Base-by-base conservation (phyloP, 257 asterid species). In the Marsdenia floribunda region DNA sequence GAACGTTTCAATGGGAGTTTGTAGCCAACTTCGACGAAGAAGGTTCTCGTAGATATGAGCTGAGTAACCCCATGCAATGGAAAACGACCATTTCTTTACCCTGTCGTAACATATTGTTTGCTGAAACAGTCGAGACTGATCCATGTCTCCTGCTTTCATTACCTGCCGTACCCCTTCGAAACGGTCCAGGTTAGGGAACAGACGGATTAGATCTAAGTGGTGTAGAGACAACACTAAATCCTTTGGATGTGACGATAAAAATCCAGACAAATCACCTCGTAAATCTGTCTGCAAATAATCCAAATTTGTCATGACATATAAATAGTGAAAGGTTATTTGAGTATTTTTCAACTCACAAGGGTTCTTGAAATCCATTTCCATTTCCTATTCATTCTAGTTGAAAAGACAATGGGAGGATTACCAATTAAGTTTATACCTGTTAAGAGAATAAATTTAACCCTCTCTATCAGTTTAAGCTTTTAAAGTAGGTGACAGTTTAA, bases 31-130 rank as follows among this genome's bases (percentile, higher is more conserved):
- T 8, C 84, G 80, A 13, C 64, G 77, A 15, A 82, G 11, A 10
- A 80, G 53, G 74, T 71, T 16, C 54, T 84, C 87, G 42, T 84
- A 86, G 10, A 86, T 74, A 26, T 86, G 88, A 8, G 63, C 80
- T 1, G 88, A 80, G 69, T 82, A 69, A 1, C 88, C 77, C 90
- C 88, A 90, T 0, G 97, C 71, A 9, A 85, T 76, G 22, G 97
- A 90, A 37, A 90, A 81, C 0, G 97, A 71, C 97, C 97, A 89
- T 18, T 75, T 83, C 12, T 5, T 82, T 13, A 66, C 68, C 18
- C 81, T 73, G 40, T 86, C 78, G 38, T 89, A 58, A 80, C 95
- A 89, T 6, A 91, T 76, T 2, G 85, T 86, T 72, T 86, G 88
- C 35, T 86, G 90, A 4, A 86, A 67, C 42, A 84, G 29, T 0